Base-by-base conservation (phyloP, 139 green algal genomes). In the Diplosphaera chodatii region DNA sequence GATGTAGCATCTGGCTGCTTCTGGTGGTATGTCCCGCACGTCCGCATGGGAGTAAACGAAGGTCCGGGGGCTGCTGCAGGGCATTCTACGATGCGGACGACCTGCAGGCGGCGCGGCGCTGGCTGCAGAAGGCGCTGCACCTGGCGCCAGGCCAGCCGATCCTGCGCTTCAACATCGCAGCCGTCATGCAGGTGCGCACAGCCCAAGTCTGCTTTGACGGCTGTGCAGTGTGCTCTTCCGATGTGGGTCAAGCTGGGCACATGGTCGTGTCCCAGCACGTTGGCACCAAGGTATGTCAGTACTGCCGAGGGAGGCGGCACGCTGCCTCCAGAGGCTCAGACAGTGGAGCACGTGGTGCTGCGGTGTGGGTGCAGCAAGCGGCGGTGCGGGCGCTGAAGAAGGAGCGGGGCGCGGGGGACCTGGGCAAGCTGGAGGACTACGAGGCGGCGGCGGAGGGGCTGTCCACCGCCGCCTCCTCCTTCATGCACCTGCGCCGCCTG, bases 151-250 rank as follows among this genome's bases (percentile, higher is more conserved):
- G 71, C 0, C 83, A 96, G 78, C 74, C 80, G 74, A 73, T 78
- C 64, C 77, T 96, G 68, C 77, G 85, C 31, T 96, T 96, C 75
- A 88, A 96, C 70, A 68, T 83, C 31, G 92, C 87, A 5, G 78
- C 96, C 48, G 82, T 80, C 23, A 81, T 97, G 82, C 92, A 97
- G 88, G 88, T 87, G 63, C 8, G n/a, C n/a, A n/a, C n/a, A n/a
- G n/a, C n/a, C n/a, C n/a, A n/a, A n/a, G n/a, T n/a, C n/a, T n/a
- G n/a, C n/a, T n/a, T n/a, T n/a, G n/a, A n/a, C n/a, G n/a, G n/a
- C n/a, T n/a, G n/a, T n/a, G n/a, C n/a, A n/a, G n/a, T n/a, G n/a
- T n/a, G n/a, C n/a, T n/a, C n/a, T n/a, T n/a, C n/a, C n/a, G n/a
- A n/a, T n/a, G n/a, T n/a, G n/a, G n/a, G n/a, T n/a, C n/a, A n/a